A percentile compares a stretch with the other conserved stretches of the same genome.
These are phyloP conservation scores for Aspergillus sp. DNA, from an alignment of 2,329 filamentous ascomycete genomes.

Conservation along the genomic window DNA sequence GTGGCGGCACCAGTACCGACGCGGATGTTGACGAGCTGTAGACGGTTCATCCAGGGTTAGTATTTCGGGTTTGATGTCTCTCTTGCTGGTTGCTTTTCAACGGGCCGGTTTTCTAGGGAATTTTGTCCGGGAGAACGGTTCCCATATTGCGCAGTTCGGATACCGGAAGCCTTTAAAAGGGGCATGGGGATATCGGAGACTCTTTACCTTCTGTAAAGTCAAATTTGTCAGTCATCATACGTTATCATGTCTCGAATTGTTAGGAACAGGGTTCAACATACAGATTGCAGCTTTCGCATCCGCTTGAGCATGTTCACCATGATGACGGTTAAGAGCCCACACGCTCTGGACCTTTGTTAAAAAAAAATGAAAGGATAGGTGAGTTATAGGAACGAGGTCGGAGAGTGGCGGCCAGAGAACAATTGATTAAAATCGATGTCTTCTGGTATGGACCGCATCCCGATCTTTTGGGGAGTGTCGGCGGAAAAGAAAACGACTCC, in stretches of 20 bases:
- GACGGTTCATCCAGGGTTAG: background rate
- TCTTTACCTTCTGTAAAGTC: constrained; percentile 28
- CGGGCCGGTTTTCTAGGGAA: background rate
- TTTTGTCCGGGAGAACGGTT: constrained; percentile 1
- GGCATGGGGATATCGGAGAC: background rate
- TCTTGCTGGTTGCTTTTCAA: background rate
- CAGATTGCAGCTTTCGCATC: constrained; percentile 71
- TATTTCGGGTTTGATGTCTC: background rate
- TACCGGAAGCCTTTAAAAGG: background rate
- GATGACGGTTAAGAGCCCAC: constrained; percentile 18
- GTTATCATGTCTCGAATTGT: background rate
- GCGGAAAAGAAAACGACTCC: constrained; percentile 21
- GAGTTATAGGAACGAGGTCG: background rate
- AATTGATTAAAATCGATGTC: constrained; percentile 4
- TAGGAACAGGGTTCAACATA: constrained; percentile 46
- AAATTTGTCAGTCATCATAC: background rate
- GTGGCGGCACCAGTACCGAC: constrained; percentile 80
- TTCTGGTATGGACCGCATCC: constrained; percentile 13
- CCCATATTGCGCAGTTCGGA: constrained; percentile 1
- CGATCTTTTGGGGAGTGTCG: constrained; percentile 20
- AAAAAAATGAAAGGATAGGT: background rate
- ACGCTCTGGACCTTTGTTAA: background rate
- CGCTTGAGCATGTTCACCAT: constrained; percentile 59
- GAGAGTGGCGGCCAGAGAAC: background rate
- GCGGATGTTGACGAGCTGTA: constrained; percentile 70